phyloP scores from a whole-genome alignment of 768 basidiomycete species.

The Hericium erinaceus region DNA sequence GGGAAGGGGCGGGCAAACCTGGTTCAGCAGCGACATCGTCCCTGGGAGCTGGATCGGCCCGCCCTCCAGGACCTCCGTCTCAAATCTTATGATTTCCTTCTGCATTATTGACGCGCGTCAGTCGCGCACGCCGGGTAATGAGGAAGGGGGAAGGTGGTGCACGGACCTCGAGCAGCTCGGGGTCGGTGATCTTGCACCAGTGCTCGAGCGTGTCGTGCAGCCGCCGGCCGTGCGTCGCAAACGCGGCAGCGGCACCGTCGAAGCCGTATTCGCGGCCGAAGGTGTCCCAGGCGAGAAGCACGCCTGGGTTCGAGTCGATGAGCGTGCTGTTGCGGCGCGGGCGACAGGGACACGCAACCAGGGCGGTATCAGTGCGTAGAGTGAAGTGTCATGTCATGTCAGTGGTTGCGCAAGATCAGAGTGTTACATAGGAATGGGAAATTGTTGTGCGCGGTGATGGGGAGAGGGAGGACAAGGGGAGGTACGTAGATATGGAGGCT shows the following conservation, averaged over 20 bases:
- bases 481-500: no score
- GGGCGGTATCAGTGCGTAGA: background rate
- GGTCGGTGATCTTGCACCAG: constrained; percentile 54
- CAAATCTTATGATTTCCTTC: constrained; percentile 70
- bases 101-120: constrained; percentile 15
- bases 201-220: constrained; percentile 67
- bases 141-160: no score
- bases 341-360: background rate
- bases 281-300: constrained; percentile 66
- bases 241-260: constrained; percentile 38
- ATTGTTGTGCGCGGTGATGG: background rate
- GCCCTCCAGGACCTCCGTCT: constrained; percentile 59
- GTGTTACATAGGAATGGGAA: no score
- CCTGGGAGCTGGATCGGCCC: constrained; percentile 63
- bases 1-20: constrained; percentile 28
- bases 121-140: background rate
- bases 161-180: constrained; percentile 43
- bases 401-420: no score
- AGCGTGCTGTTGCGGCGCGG: constrained; percentile 39
- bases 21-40: constrained; percentile 42
- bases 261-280: constrained; percentile 54
- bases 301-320: constrained; percentile 79
- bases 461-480: no score
- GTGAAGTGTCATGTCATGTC: background rate
- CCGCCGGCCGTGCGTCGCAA: constrained; percentile 68